phyloP scores from a whole-genome alignment of 768 basidiomycete genomes.

The Auriculariales sp. region DNA sequence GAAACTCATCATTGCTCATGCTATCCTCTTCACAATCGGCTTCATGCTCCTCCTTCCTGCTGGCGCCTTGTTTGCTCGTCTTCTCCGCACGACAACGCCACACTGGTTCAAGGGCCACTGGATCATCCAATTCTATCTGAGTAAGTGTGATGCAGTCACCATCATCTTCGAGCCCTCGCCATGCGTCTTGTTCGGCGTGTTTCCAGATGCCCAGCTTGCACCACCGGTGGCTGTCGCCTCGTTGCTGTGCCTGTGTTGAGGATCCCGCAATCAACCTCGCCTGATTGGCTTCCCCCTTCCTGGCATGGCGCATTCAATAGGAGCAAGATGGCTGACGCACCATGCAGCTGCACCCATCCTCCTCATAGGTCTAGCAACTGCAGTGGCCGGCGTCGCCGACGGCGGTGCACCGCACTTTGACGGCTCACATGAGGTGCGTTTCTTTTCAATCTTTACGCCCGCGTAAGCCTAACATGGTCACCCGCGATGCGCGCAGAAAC shows the following conservation, averaged over 20 bases:
- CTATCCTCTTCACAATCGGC: conserved; percentile 33
- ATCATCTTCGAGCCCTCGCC: too few species aligned
- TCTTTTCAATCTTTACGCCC: not conserved
- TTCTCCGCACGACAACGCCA: conserved; percentile 27
- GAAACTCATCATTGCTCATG: conserved; percentile 29
- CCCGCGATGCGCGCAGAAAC: conserved; percentile 19
- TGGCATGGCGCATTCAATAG: too few species aligned
- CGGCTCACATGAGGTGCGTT: conserved; percentile 27
- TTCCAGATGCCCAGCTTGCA: too few species aligned
- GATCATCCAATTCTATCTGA: conserved; percentile 32
- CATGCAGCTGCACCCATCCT: conserved; percentile 32
- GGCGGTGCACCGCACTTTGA: conserved; percentile 6
- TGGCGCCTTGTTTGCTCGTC: conserved; percentile 42
- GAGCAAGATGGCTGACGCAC: not conserved
- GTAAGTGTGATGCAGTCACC: not conserved
- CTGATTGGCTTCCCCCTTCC: too few species aligned
- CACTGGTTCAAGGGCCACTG: conserved; percentile 36
- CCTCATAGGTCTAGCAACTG: conserved; percentile 31
- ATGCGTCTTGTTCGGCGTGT: too few species aligned
- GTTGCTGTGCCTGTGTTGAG: too few species aligned
- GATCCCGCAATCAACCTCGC: too few species aligned
- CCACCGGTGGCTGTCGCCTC: too few species aligned
- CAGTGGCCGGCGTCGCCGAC: conserved; percentile 16
- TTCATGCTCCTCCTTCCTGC: conserved; percentile 44
- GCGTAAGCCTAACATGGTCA: not conserved